phyloP scores from a whole-genome alignment of 2,329 filamentous ascomycete genomes.

The Laburnicola sp. region DNA sequence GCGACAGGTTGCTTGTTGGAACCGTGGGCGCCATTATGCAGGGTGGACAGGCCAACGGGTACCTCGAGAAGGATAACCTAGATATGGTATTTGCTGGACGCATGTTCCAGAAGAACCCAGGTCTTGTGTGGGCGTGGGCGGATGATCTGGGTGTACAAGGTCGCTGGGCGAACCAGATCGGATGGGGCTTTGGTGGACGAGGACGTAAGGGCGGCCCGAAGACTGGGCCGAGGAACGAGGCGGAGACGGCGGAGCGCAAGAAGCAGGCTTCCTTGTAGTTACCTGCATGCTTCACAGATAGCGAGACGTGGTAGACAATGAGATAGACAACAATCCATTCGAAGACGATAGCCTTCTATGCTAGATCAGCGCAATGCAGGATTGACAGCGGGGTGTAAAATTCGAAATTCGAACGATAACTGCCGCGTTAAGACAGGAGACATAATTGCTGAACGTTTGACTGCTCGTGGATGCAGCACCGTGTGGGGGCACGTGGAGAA shows the following conservation, averaged over 20 bases:
- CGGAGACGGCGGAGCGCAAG: slow-evolving; percentile 25
- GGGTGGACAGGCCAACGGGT: slow-evolving; percentile 63
- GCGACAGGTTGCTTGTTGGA: slow-evolving; percentile 69
- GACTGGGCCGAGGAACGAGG: slow-evolving; percentile 27
- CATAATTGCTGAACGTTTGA: too few species aligned
- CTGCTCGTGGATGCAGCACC: too few species aligned
- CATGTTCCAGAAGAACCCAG: slow-evolving; percentile 80
- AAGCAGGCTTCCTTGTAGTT: slow-evolving; percentile 1
- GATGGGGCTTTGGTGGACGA: slow-evolving; percentile 60
- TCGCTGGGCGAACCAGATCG: slow-evolving; percentile 71
- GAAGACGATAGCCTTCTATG: too few species aligned
- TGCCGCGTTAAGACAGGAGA: too few species aligned
- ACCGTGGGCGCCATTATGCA: slow-evolving; percentile 75
- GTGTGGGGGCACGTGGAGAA: too few species aligned
- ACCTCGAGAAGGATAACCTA: slow-evolving; percentile 43
- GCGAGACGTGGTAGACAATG: too few species aligned
- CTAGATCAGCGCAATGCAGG: too few species aligned
- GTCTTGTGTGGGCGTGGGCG: slow-evolving; percentile 73
- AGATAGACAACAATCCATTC: too few species aligned
- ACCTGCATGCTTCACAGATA: neutral
- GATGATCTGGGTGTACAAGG: slow-evolving; percentile 72
- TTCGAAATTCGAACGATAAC: too few species aligned
- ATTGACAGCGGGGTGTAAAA: too few species aligned
- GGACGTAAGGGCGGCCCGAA: slow-evolving; percentile 43
- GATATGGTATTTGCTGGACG: slow-evolving; percentile 76